Evolutionary conservation across 495 filamentous ascomycete species (phyloP).

Genomic region (Penicillium flavigenum): DNA sequence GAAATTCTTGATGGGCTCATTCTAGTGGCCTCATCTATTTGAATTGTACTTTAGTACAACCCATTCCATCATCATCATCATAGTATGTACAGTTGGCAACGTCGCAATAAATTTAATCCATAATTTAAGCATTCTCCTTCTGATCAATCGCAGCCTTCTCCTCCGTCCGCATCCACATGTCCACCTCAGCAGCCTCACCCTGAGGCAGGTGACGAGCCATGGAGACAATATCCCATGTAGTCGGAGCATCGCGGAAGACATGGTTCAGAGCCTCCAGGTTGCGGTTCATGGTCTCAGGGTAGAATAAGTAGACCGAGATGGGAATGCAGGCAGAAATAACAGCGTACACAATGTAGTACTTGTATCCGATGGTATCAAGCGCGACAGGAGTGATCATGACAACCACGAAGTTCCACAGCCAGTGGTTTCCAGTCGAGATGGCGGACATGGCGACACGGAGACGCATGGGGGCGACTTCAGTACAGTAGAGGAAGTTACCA

Average conservation of each 20-base stretch:
- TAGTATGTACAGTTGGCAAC: conserved; percentile 4
- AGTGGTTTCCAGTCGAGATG: conserved; percentile 51
- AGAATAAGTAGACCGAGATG: conserved; percentile 61
- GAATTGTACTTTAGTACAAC: neutral
- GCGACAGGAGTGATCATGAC: conserved; percentile 57
- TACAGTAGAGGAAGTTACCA: conserved; percentile 54
- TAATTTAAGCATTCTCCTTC: conserved; percentile 14
- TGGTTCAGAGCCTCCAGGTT: conserved; percentile 26
- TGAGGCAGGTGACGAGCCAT: conserved; percentile 25
- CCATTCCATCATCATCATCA: conserved; percentile 7
- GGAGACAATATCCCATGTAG: conserved; percentile 25
- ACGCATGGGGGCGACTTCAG: conserved; percentile 52
- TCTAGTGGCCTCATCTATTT: neutral
- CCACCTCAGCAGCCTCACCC: conserved; percentile 21
- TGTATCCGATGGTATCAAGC: conserved; percentile 50
- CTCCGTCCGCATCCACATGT: conserved; percentile 12
- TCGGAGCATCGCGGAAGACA: conserved; percentile 21
- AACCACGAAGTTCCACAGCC: conserved; percentile 49
- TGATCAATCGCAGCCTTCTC: conserved; percentile 17
- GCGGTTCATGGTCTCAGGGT: conserved; percentile 51
- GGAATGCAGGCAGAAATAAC: conserved; percentile 28
- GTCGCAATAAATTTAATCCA: neutral
- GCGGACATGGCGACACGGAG: conserved; percentile 54
- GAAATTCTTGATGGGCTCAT: neutral
- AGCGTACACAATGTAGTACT: conserved; percentile 59